A percentile compares a stretch with the other conserved stretches of the same genome.
Conservation (phyloP, 257 asterid genomes). For the Jaltomata sinuosa region DNA sequence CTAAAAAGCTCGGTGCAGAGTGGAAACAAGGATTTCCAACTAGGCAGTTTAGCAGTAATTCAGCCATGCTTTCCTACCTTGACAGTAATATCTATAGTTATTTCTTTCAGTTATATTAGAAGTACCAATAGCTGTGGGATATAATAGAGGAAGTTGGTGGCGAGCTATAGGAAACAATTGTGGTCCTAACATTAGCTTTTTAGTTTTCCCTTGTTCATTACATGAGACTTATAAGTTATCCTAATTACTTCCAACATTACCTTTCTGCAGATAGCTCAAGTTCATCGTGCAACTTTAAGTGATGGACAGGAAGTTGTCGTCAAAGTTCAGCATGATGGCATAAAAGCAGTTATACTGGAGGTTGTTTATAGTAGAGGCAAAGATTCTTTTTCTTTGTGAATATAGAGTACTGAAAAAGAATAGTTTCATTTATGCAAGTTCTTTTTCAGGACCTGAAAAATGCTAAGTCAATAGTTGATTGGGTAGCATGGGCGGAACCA, state of each 20-base stretch:
- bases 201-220: not conserved
- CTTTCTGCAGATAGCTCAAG: conserved; percentile 83
- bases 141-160: not conserved
- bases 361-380: conserved; percentile 20
- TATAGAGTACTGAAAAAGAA: not conserved
- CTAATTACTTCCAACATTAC: not conserved
- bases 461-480: conserved; percentile 88
- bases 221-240: not conserved
- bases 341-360: conserved; percentile 82
- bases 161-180: not conserved
- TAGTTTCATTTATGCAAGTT: not conserved
- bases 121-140: not conserved
- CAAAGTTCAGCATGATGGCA: conserved; percentile 93
- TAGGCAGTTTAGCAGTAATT: not conserved
- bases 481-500: conserved; percentile 99
- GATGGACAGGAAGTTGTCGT: conserved; percentile 85
- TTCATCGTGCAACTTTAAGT: conserved; percentile 83
- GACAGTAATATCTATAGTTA: not conserved
- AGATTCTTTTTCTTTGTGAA: not conserved
- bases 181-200: not conserved
- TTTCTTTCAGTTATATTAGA: not conserved
- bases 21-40: not conserved
- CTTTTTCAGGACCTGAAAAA: conserved; percentile 75
- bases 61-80: not conserved
- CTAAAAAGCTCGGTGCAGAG: not conserved